A percentile compares a stretch with the other conserved stretches of the same genome.
Conservation (phyloP, 768 basidiomycete genomes). For the Tricholomella constricta region DNA sequence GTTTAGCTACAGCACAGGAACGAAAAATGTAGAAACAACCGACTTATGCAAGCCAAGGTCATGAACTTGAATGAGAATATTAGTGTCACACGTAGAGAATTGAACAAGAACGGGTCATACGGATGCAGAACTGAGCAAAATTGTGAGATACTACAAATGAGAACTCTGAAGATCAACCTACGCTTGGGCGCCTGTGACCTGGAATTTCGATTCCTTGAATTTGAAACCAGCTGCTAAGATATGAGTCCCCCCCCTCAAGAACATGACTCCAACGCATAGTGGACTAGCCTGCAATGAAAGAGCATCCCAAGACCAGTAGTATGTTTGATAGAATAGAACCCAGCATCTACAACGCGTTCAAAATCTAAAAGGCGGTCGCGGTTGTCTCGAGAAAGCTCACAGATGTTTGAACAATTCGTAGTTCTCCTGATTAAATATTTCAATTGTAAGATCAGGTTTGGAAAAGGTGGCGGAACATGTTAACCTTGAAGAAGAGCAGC, state of each 20-base stretch:
- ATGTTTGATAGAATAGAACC: constrained; percentile 92
- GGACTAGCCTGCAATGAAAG: constrained; percentile 75
- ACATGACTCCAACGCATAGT: not conserved
- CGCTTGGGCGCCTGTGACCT: constrained; percentile 86
- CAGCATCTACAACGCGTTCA: constrained; percentile 58
- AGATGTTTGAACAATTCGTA: constrained; percentile 91
- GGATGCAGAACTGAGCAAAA: constrained; percentile 44
- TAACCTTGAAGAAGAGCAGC: constrained; percentile 79
- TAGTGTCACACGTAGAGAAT: not conserved
- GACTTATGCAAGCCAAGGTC: constrained; percentile 86
- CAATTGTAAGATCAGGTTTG: not conserved
- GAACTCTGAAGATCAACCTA: constrained; percentile 36
- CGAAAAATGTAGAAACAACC: constrained; percentile 24
- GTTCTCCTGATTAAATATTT: constrained; percentile 52
- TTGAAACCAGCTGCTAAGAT: constrained; percentile 58
- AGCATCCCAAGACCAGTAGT: constrained; percentile 87
- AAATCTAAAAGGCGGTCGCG: not conserved
- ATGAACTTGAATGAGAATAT: constrained; percentile 53
- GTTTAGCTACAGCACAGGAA: constrained; percentile 6
- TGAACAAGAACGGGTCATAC: constrained; percentile 27
- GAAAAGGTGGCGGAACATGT: not conserved
- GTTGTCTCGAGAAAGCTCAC: constrained; percentile 40
- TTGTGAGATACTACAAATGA: constrained; percentile 5
- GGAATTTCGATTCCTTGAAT: constrained; percentile 70
- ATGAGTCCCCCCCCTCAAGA: constrained; percentile 1